Base-by-base conservation (phyloP, 164 flowering plant genomes). In the Chloranthus sessilifolius region DNA sequence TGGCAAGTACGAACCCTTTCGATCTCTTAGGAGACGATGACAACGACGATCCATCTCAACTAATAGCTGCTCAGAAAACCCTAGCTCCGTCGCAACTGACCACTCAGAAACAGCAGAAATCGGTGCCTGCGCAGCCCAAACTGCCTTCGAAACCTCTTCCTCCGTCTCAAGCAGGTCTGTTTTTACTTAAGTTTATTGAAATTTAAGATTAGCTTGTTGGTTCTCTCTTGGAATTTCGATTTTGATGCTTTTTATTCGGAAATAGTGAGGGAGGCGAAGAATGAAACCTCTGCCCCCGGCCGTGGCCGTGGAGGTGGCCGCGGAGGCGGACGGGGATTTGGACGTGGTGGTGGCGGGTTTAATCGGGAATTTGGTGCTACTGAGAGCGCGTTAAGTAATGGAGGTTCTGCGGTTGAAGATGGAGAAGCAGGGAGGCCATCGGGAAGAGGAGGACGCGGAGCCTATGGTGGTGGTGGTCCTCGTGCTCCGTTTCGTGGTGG, bases 1-100 rank as follows among this genome's bases (percentile, higher is more conserved):
- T 85, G 95, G 74, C 89, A 47, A 74, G 74, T 24, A 41, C 43
- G 55, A 85, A 85, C 65, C 83, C 83, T 1, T 85, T 85, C 40
- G 89, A 78, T 61, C 69, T 85, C 65, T 54, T 85, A 42, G 83
- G 75, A 0, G 87, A 73, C 55, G 82, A 75, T 40, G 95, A 82
- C 22, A 59, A 67, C 9, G 89, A 77, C 45, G 89, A 85, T 49
- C 78, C 73, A 1, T 71, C 83, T 33, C 72, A 55, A 73, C 72
- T 84, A 37, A 65, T 76, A 21, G 83, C 78, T 20, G 70, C 68
- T 29, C 64, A 55, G 53, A n/a, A n/a, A n/a, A n/a, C n/a, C n/a
- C n/a, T n/a, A n/a, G n/a, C n/a, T n/a, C n/a, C n/a, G n/a, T n/a
- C n/a, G n/a, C n/a, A n/a, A n/a, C n/a, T n/a, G n/a, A n/a, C n/a